Evolutionary conservation across 192 early-diverging fungal genomes (phyloP).

Genomic region (Lobulomyces angularis): DNA sequence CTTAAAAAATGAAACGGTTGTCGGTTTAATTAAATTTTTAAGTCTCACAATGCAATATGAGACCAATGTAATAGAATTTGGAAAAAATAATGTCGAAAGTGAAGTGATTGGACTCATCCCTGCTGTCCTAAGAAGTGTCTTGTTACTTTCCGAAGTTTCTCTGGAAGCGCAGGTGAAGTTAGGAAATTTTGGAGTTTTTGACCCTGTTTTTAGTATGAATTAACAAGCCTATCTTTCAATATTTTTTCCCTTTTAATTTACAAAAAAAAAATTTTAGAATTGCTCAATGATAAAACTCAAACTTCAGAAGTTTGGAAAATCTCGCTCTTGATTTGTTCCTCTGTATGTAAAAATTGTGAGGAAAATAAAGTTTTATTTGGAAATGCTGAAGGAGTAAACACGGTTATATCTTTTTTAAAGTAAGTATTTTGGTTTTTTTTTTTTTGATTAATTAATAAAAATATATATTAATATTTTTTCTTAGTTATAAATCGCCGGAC

Average conservation of each 20-base stretch:
- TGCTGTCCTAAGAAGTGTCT: constrained; percentile 13
- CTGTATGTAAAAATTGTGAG: constrained; percentile 26
- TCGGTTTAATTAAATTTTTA: constrained; percentile 15
- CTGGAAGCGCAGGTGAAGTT: constrained; percentile 10
- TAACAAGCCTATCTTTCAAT: no score
- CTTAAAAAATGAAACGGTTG: constrained; percentile 10
- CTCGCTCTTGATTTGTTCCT: constrained; percentile 20
- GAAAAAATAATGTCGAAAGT: no score
- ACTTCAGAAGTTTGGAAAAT: constrained; percentile 17
- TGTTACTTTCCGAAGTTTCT: constrained; percentile 14
- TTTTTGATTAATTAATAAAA: neutral
- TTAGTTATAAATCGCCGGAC: constrained; percentile 20
- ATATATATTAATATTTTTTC: neutral
- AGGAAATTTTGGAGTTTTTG: constrained; percentile 18
- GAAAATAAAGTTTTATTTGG: constrained; percentile 24
- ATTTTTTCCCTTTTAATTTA: no score
- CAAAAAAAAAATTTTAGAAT: constrained; percentile 8
- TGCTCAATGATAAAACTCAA: constrained; percentile 14
- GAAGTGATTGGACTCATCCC: constrained; percentile 12
- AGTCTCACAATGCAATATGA: no score
- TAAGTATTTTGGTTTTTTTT: constrained; percentile 6
- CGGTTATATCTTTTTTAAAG: constrained; percentile 22
- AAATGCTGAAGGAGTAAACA: constrained; percentile 18
- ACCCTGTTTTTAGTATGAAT: constrained; percentile 16
- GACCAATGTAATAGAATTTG: no score